Evolutionary conservation across 495 filamentous ascomycete genomes (phyloP), one percentile per base, ranked within the genome.

Genomic region (Penicillium egyptiacum): DNA sequence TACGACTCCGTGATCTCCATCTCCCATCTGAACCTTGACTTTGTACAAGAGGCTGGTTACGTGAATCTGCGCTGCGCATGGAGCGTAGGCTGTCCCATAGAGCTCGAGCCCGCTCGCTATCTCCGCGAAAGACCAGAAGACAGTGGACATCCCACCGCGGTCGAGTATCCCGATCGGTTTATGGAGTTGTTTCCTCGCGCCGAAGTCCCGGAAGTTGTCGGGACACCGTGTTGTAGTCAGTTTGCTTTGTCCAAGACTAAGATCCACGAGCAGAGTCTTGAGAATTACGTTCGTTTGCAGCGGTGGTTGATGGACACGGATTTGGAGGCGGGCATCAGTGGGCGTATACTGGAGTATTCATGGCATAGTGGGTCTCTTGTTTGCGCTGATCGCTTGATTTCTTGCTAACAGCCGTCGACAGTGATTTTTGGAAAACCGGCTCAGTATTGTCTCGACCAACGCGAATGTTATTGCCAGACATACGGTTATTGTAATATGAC

Each of bases 291-390:
- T 20, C 68, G 69, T 1, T 82, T 75, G 56, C 67, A 83, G 7
- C 60, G 79, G 19, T 90, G 88, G 87, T 56, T 90, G 37, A 42
- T 86, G 3, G 62, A 81, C 8, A 87, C 87, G 14, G 62, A 69
- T 17, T 61, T 88, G 49, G 70, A 72, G 11, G 79, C 86, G 50
- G 68, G 68, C 14, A 61, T 79, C 33, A 83, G 78, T 23, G 88
- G 88, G 11, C 61, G 86, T 11, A 74, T 90, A 20, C 71, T 88
- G 67, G 88, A 91, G 69, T 89, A 86, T 63, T 66, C 81, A 40
- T 91, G 88, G 88, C 88, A 91, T 69, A 77, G 73, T 78, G 55
- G 54, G 73, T 67, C 52, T 17, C 31, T 17, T 9, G 8, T 25
- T 46, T 28, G 28, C 33, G 8, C 17, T 11, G 25, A 28, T 26